Base-by-base conservation (phyloP, 495 filamentous ascomycete species). In the Glonium stellatum region DNA sequence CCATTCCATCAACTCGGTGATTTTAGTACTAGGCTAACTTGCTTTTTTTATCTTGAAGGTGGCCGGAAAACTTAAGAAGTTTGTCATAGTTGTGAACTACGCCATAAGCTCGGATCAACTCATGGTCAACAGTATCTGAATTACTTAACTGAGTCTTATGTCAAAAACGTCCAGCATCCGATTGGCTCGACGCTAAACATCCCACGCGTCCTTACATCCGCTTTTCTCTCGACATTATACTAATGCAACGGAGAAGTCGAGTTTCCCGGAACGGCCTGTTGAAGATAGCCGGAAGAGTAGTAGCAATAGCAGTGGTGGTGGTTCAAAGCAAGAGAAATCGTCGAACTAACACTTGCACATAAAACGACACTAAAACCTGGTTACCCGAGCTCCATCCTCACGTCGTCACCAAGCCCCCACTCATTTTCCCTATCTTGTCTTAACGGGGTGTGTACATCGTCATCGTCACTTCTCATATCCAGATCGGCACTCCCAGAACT, bases 401-500 rank as follows among this genome's bases (percentile, higher is more conserved):
- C 75, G 57, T 81, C 80, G 57, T 83, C 81, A 3, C 78, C 78
- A 56, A 84, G 78, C 1, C 79, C 77, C 79, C 81, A 81, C 62
- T 80, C 79, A 35, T 78, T 76, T 55, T 82, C 75, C 42, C 74
- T 73, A 48, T 77, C 72, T 39, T 68, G 52, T 49, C 66, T 41
- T 10, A 69, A 44, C 39, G 71, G 72, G 53, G 68, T 66, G 57
- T 80, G 78, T 31, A 76, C 75, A 53, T 83, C 78, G 0, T 78
- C 71, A 23, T 80, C 73, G 41, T 82, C 78, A 56, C 56, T 76
- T 77, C 27, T 80, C 74, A 46, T 22, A 52, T 78, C 66, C 27
- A 50, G 18, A 44, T 58, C 35, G n/a, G 54, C 57, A 42, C 63
- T 68, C 4, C 57, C 56, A 11, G 54, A 60, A 61, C 75, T 79